These are phyloP conservation scores for Iodosphaeria phyllophila DNA, from an alignment of 2,329 filamentous ascomycete species.

Conservation along the genomic window DNA sequence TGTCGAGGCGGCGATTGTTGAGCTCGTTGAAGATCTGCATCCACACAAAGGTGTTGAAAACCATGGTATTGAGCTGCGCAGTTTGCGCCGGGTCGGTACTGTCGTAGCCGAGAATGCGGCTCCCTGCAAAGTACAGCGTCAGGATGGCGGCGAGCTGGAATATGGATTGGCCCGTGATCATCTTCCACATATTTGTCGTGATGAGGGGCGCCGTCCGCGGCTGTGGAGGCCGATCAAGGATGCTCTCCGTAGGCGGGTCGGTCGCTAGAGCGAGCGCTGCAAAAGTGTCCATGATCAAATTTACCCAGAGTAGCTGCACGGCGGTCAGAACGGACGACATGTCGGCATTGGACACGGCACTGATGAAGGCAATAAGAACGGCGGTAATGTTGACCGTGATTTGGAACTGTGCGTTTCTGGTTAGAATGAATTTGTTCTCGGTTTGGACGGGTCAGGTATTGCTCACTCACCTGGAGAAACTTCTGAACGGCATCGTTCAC, in stretches of 20 bases:
- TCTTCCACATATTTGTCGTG: constrained; percentile 50
- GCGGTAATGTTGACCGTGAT: constrained; percentile 56
- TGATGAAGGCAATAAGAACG: constrained; percentile 44
- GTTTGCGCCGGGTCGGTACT: constrained; percentile 18
- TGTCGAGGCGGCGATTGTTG: constrained; percentile 45
- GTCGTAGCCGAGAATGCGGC: constrained; percentile 31
- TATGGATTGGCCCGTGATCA: constrained; percentile 42
- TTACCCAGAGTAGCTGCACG: constrained; percentile 50
- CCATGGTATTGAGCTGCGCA: constrained; percentile 33
- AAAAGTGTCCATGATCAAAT: constrained; percentile 53
- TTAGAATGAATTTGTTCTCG: too few species aligned
- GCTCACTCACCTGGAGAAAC: constrained; percentile 33
- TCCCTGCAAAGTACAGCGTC: constrained; percentile 40
- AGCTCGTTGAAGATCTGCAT: constrained; percentile 56
- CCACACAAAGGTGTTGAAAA: constrained; percentile 57
- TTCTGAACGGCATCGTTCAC: constrained; percentile 52
- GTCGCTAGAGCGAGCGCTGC: constrained; percentile 46
- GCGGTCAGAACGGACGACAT: constrained; percentile 43
- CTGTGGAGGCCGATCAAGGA: constrained; percentile 33
- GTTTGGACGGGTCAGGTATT: background rate
- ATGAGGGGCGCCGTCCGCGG: constrained; percentile 55
- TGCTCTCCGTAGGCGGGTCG: constrained; percentile 36
- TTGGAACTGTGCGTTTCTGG: constrained; percentile 26
- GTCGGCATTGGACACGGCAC: constrained; percentile 35
- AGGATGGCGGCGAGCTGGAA: constrained; percentile 41